Evolutionary conservation across 1,284 basidiomycete species (phyloP).

Genomic region (Malassezia furfur): DNA sequence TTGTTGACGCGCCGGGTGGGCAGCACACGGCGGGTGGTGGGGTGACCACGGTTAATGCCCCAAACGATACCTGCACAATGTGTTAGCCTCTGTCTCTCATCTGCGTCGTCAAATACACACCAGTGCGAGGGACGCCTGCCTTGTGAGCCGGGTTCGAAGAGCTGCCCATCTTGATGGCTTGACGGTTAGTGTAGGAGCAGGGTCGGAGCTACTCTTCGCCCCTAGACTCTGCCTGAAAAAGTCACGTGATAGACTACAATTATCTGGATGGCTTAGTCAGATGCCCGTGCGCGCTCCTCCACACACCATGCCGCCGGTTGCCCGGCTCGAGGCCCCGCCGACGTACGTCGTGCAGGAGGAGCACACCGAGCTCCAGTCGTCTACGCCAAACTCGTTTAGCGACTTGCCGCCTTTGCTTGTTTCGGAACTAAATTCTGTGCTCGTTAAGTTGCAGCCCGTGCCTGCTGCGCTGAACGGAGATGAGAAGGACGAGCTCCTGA

Average conservation of each 20-base stretch:
- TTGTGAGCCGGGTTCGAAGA: conserved; percentile 46
- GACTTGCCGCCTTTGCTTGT: conserved; percentile 4
- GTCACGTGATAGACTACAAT: conserved; percentile 14
- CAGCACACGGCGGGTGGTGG: conserved; percentile 77
- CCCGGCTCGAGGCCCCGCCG: conserved; percentile 17
- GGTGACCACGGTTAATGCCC: conserved; percentile 86
- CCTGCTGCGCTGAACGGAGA: background rate
- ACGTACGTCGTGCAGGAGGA: conserved; percentile 14
- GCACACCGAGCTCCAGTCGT: conserved; percentile 11
- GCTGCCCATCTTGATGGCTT: conserved; percentile 34
- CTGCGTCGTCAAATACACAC: conserved; percentile 23
- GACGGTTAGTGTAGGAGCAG: conserved; percentile 24
- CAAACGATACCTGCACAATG: conserved; percentile 64
- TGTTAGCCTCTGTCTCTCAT: background rate
- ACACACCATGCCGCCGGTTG: conserved; percentile 1
- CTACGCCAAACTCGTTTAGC: conserved; percentile 26
- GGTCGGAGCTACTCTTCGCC: background rate
- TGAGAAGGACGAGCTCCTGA: background rate
- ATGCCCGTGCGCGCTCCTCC: conserved; percentile 2
- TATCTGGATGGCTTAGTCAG: conserved; percentile 1
- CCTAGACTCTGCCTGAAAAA: conserved; percentile 1
- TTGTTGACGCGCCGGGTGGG: conserved; percentile 72
- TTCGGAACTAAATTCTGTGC: background rate
- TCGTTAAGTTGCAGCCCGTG: conserved; percentile 2
- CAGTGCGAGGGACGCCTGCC: conserved; percentile 41